Base-by-base conservation (phyloP, 192 early-diverging fungal species). In the Coemansia javaensis region DNA sequence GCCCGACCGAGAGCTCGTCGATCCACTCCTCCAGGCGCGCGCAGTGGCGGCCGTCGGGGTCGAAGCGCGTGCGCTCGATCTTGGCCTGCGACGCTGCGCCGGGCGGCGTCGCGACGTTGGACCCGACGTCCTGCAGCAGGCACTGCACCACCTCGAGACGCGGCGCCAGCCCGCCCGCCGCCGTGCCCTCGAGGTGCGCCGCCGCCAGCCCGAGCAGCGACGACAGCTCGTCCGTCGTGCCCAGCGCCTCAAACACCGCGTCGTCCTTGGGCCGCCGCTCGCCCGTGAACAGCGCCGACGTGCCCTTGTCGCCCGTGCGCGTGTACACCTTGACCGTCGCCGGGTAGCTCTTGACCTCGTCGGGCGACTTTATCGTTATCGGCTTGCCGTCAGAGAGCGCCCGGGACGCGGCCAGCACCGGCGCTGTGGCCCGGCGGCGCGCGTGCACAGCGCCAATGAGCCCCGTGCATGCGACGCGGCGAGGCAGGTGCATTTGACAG, bases 231-330 rank as follows among this genome's bases (percentile, higher is more conserved):
- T 95, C 93, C 18, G 86, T 86, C 24, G 85, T 81, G 11, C 93
- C 94, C 14, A 97, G 82, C 0, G 94, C 91, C 43, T 91, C 90
- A 71, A 97, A 97, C 23, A 94, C 82, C 7, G 74, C 71, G 50
- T 97, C 92, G 55, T 89, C 77, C 61, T 97, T 97, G 32, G 66
- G 20, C n/a, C 90, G 81, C 27, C 93, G 79, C 61, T 97, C 90
- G 15, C 94, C 94, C 16, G 86, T 92, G 63, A 81, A 97, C 30
- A 97, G 76, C 0, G 90, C 69, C 0, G 92, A 94, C 10, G 89
- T 89, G 38, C 89, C 90, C 67, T 90, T 88, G 76, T 98, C 94
- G 16, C 94, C 94, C 0, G 91, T 98, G 20, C 87, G 81, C 11
- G 94, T 97, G 75, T 97, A 97, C 30, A 97, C 85, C 42, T 82